Evolutionary conservation across 495 filamentous ascomycete species (phyloP).

Genomic region (Penicillium pancosmium): DNA sequence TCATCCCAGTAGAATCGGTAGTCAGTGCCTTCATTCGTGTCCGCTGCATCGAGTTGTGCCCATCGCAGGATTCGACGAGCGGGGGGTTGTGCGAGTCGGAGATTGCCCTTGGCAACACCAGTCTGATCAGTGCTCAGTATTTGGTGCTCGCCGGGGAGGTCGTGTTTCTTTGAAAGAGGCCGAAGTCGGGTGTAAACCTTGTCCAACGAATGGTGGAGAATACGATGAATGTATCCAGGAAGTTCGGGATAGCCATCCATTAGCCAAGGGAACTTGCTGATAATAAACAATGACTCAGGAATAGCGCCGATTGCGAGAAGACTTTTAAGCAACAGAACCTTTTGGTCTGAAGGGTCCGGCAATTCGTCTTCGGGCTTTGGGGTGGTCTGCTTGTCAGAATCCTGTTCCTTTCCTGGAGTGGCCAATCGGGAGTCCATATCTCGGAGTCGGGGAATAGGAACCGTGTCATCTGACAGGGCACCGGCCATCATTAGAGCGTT

Average conservation of each 20-base stretch:
- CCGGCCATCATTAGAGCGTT: constrained; percentile 94
- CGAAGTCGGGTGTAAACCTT: constrained; percentile 62
- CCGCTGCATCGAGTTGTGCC: constrained; percentile 76
- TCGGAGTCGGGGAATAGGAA: constrained; percentile 52
- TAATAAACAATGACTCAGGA: constrained; percentile 88
- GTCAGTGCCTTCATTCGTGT: constrained; percentile 68
- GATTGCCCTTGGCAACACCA: constrained; percentile 63
- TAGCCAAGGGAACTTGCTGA: constrained; percentile 90
- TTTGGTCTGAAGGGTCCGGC: constrained; percentile 87
- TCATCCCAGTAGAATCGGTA: constrained; percentile 98
- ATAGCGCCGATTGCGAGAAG: constrained; percentile 89
- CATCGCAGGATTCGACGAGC: constrained; percentile 69
- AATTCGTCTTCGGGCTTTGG: constrained; percentile 59
- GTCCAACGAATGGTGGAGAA: constrained; percentile 76
- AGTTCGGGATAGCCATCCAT: constrained; percentile 81
- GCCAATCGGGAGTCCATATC: constrained; percentile 46
- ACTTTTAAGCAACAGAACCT: constrained; percentile 78
- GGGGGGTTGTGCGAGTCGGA: constrained; percentile 58
- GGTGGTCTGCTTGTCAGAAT: constrained; percentile 50
- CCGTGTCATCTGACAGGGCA: constrained; percentile 81
- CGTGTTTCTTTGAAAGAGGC: constrained; percentile 43
- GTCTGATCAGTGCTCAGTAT: constrained; percentile 62
- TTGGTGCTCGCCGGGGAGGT: constrained; percentile 50
- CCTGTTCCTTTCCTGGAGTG: constrained; percentile 53
- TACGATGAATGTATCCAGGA: constrained; percentile 75